Percentiles rank a stretch among this genome's conserved stretches.
These are phyloP conservation scores for Crepidotus variabilis DNA, from an alignment of 768 basidiomycete species.

Conservation along the genomic window DNA sequence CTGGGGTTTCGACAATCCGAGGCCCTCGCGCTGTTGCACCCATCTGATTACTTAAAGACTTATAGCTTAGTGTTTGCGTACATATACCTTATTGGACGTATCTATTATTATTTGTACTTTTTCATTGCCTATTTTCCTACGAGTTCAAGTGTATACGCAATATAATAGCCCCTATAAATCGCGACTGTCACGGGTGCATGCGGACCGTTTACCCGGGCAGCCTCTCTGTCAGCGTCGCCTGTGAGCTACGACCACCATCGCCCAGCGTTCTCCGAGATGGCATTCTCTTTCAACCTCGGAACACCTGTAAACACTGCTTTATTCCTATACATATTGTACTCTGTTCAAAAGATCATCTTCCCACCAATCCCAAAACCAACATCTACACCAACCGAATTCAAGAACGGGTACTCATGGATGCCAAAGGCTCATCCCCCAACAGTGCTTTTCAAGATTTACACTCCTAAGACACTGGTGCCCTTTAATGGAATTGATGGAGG, in stretches of 20 bases:
- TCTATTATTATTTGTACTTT: too few species aligned
- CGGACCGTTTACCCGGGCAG: too few species aligned
- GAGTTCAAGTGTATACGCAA: too few species aligned
- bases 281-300: slow-evolving; percentile 46
- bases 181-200: too few species aligned
- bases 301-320: slow-evolving; percentile 79
- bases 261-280: slow-evolving; percentile 23
- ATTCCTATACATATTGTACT: slow-evolving; percentile 74
- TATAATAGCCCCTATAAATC: too few species aligned
- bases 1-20: too few species aligned
- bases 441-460: slow-evolving; percentile 74
- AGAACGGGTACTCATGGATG: slow-evolving; percentile 88
- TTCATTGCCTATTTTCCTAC: too few species aligned
- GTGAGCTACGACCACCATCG: neutral
- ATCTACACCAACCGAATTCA: slow-evolving; percentile 64
- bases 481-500: slow-evolving; percentile 64
- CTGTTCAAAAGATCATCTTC: slow-evolving; percentile 68
- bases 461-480: slow-evolving; percentile 67
- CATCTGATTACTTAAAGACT: too few species aligned
- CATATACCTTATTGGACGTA: too few species aligned
- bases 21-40: too few species aligned
- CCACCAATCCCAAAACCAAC: slow-evolving; percentile 54
- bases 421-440: slow-evolving; percentile 79
- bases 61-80: too few species aligned
- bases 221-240: too few species aligned